Evolutionary conservation across 139 green algal species (phyloP).

Genomic region (Picochlorum costavermella): DNA sequence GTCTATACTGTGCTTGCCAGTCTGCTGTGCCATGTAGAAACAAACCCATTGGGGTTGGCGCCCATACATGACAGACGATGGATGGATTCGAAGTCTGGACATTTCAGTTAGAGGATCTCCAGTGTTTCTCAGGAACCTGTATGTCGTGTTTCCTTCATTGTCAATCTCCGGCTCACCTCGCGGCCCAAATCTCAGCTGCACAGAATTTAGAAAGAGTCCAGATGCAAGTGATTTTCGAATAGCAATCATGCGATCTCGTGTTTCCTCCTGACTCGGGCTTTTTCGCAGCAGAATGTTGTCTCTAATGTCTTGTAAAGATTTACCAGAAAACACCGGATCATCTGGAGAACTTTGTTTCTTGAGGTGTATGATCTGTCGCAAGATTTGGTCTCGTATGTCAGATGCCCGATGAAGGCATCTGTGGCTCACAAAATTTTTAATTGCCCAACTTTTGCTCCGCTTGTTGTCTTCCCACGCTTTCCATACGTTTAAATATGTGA

Average conservation of each 20-base stretch:
- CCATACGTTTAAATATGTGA: conserved; percentile 93
- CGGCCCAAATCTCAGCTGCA: conserved; percentile 82
- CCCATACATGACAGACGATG: conserved; percentile 47
- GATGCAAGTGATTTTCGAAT: conserved; percentile 87
- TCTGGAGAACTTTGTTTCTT: conserved; percentile 82
- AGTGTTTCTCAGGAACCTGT: conserved; percentile 79
- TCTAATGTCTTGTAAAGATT: conserved; percentile 20
- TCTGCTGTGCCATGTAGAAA: conserved; percentile 53
- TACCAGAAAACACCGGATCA: conserved; percentile 20
- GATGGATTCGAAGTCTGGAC: conserved; percentile 47
- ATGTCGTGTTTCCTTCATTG: conserved; percentile 71
- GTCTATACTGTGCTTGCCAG: conserved; percentile 66
- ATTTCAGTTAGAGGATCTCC: conserved; percentile 37
- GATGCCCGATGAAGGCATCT: conserved; percentile 55
- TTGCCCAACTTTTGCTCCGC: conserved; percentile 77
- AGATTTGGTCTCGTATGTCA: conserved; percentile 78
- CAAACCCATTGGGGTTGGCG: conserved; percentile 43
- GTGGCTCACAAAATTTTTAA: conserved; percentile 71
- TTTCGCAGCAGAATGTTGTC: conserved; percentile 38
- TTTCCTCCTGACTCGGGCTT: conserved; percentile 7
- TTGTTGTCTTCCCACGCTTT: conserved; percentile 60
- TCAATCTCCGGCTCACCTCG: conserved; percentile 41
- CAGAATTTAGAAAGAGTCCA: conserved; percentile 86
- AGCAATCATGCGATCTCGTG: conserved; percentile 14
- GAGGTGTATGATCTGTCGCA: conserved; percentile 69